Percentiles rank a stretch among this genome's conserved stretches.
These are phyloP conservation scores for Chaetomidium leptoderma DNA, from an alignment of 495 filamentous ascomycete genomes.

Conservation along the genomic window DNA sequence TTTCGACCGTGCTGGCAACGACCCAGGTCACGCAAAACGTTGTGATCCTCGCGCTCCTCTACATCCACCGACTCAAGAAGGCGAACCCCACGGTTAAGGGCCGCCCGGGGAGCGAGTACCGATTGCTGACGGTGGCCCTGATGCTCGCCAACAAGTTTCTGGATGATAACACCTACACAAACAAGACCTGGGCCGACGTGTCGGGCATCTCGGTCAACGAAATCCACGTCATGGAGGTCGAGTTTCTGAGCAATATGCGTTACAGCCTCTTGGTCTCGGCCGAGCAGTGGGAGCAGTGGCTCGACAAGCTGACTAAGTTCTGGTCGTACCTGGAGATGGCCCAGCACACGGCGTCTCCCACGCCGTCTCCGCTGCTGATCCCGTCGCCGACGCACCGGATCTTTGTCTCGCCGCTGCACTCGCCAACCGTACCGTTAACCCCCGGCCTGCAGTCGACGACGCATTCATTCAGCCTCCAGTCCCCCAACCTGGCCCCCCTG, in stretches of 20 bases:
- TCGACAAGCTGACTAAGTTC: constrained; percentile 72
- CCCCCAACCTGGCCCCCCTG: constrained; percentile 28
- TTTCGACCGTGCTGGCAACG: constrained; percentile 80
- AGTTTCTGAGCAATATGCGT: constrained; percentile 97
- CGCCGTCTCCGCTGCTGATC: constrained; percentile 35
- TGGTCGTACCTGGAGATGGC: constrained; percentile 68
- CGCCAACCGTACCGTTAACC: constrained; percentile 44
- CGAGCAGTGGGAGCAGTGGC: constrained; percentile 84
- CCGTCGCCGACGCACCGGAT: constrained; percentile 35
- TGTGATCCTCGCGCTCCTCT: constrained; percentile 82
- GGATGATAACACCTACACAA: constrained; percentile 99
- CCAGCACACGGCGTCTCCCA: constrained; percentile 31
- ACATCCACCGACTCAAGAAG: constrained; percentile 89
- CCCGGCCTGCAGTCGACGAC: constrained; percentile 27
- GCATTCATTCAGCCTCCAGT: constrained; percentile 25
- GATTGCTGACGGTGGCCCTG: constrained; percentile 90
- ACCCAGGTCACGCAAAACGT: constrained; percentile 98
- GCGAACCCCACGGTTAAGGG: constrained; percentile 82
- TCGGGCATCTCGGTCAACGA: constrained; percentile 91
- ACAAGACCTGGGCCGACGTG: constrained; percentile 99
- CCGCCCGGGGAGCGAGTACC: constrained; percentile 88
- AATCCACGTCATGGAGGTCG: constrained; percentile 99
- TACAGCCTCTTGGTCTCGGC: constrained; percentile 83
- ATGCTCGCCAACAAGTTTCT: constrained; percentile 99
- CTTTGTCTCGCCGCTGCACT: constrained; percentile 43